These are phyloP conservation scores for Tephrocybe rancida DNA, from an alignment of 768 basidiomycete species.

Conservation along the genomic window DNA sequence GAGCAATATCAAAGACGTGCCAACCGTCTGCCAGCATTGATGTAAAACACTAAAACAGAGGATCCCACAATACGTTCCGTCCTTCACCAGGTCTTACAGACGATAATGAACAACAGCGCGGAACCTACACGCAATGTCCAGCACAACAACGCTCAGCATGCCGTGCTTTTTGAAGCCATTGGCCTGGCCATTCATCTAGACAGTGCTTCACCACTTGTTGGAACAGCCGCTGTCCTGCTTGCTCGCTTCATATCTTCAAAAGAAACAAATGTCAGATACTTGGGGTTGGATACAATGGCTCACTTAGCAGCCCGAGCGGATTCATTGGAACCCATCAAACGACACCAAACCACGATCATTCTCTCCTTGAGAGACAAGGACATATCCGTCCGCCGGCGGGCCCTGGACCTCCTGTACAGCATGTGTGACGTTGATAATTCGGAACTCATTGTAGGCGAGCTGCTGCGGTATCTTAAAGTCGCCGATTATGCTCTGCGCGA, in stretches of 20 bases:
- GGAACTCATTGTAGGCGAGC: slow-evolving; percentile 92
- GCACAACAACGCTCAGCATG: slow-evolving; percentile 98
- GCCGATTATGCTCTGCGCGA: slow-evolving; percentile 96
- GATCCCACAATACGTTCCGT: slow-evolving; percentile 79
- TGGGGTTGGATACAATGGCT: slow-evolving; percentile 97
- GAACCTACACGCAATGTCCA: slow-evolving; percentile 94
- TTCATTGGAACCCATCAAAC: slow-evolving; percentile 89
- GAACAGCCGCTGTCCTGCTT: slow-evolving; percentile 85
- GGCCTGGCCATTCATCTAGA: slow-evolving; percentile 95
- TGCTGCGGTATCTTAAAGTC: slow-evolving; percentile 90
- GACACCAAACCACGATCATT: slow-evolving; percentile 95
- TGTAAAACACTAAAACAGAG: slow-evolving; percentile 49
- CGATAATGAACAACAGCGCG: slow-evolving; percentile 88
- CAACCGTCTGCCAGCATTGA: slow-evolving; percentile 1
- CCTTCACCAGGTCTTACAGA: slow-evolving; percentile 82
- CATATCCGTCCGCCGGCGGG: slow-evolving; percentile 92
- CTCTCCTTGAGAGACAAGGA: slow-evolving; percentile 94
- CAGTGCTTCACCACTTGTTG: slow-evolving; percentile 85
- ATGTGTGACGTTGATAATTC: slow-evolving; percentile 99
- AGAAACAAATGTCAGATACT: slow-evolving; percentile 97
- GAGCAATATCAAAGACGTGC: slow-evolving; percentile 21
- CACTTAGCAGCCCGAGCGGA: slow-evolving; percentile 95
- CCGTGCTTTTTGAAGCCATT: slow-evolving; percentile 98
- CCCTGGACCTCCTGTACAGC: slow-evolving; percentile 94
- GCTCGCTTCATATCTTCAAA: slow-evolving; percentile 97